phyloP scores from a whole-genome alignment of 2,329 filamentous ascomycete species.

The Penicillium frequentans region DNA sequence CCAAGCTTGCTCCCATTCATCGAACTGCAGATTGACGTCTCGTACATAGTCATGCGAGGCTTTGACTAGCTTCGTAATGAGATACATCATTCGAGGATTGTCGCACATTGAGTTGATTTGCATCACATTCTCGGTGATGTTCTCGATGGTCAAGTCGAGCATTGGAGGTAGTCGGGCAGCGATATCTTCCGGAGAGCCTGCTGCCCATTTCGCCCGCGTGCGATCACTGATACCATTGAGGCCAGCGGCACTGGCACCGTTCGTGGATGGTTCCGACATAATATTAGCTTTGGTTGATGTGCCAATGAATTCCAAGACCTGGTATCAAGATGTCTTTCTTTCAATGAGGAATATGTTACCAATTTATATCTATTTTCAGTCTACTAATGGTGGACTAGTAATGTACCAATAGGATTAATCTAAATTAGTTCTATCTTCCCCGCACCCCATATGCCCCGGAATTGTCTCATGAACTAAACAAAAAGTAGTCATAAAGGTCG shows the following conservation, averaged over 20 bases:
- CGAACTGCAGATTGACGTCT: slow-evolving; percentile 70
- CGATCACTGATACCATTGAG: not conserved
- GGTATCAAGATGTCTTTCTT: not conserved
- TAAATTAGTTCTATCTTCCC: not conserved
- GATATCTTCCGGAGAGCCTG: not conserved
- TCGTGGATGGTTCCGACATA: not conserved
- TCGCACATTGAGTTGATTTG: slow-evolving; percentile 67
- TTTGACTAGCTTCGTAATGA: slow-evolving; percentile 69
- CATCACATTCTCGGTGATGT: slow-evolving; percentile 72
- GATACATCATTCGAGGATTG: slow-evolving; percentile 64
- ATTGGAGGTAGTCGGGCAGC: slow-evolving; percentile 33
- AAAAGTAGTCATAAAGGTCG: not conserved
- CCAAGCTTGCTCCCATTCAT: slow-evolving; percentile 72
- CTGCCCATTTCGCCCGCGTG: not conserved
- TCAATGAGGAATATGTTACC: not conserved
- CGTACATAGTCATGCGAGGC: slow-evolving; percentile 77
- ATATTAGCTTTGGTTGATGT: too few relatives aligned
- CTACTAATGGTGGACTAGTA: not conserved
- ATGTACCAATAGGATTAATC: not conserved
- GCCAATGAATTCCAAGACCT: not conserved
- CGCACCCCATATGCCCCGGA: not conserved
- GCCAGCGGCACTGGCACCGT: not conserved
- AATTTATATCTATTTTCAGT: not conserved
- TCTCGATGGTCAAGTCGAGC: slow-evolving; percentile 70
- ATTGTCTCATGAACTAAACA: not conserved